These are phyloP conservation scores for Acanthamoeba royreba DNA, from an alignment of 208 protist genomes.

Conservation along the genomic window DNA sequence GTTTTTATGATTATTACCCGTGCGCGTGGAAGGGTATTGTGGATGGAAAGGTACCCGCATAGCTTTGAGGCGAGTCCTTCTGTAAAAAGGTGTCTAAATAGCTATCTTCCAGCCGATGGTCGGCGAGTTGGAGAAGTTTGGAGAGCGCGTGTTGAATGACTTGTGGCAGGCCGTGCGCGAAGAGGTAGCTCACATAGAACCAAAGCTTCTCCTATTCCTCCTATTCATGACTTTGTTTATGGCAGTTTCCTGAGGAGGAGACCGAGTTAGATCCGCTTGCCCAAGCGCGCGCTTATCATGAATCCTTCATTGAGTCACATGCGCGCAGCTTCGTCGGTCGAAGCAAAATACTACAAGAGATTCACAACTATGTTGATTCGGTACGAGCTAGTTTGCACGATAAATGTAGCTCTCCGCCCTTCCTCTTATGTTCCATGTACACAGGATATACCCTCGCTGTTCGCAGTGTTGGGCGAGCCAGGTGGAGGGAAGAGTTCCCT, in stretches of 20 bases:
- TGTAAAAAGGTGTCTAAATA: too few species aligned
- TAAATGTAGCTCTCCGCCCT: neutral
- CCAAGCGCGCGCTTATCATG: conserved; percentile 7
- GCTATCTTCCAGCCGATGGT: neutral
- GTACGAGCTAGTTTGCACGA: neutral
- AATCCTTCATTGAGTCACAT: conserved; percentile 12
- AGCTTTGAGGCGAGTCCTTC: neutral
- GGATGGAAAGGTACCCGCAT: neutral
- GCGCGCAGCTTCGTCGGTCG: conserved; percentile 17
- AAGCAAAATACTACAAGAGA: neutral
- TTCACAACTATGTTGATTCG: neutral
- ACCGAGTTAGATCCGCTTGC: neutral
- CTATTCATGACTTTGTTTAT: neutral
- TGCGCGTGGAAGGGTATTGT: conserved; percentile 13
- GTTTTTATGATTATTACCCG: neutral
- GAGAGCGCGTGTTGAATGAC: conserved; percentile 33
- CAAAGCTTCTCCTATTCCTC: neutral
- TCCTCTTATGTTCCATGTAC: neutral
- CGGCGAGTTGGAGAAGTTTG: conserved; percentile 41
- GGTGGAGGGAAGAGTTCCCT: conserved; percentile 52
- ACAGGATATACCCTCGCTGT: neutral
- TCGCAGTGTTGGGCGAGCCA: conserved; percentile 50
- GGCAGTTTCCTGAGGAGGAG: neutral
- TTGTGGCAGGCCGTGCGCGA: conserved; percentile 56
- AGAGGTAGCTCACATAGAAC: neutral